phyloP scores from a whole-genome alignment of 106 monocot species.

The Posidonia australis region DNA sequence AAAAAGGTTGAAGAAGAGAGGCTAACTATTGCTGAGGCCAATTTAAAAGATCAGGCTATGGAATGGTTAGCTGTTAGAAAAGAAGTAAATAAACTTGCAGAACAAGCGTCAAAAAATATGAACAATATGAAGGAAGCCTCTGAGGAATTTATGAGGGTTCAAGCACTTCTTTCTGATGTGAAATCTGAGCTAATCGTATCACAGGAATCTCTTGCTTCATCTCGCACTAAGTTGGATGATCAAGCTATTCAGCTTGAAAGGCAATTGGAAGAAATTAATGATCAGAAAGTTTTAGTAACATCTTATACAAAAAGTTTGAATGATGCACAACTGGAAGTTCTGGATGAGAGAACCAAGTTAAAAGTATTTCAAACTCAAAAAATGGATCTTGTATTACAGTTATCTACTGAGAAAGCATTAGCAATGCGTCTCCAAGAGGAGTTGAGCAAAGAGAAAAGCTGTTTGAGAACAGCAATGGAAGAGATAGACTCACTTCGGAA shows the following conservation, averaged over 20 bases:
- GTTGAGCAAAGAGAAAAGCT: slow-evolving; percentile 23
- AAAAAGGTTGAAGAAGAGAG: slow-evolving; percentile 28
- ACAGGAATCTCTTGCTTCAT: slow-evolving; percentile 29
- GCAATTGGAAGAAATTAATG: slow-evolving; percentile 19
- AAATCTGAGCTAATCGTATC: slow-evolving; percentile 37
- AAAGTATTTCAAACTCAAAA: slow-evolving; percentile 7
- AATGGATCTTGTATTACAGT: slow-evolving; percentile 21
- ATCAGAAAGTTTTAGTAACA: slow-evolving; percentile 22
- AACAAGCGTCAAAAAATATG: slow-evolving; percentile 13
- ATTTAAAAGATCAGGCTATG: slow-evolving; percentile 23
- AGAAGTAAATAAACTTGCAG: slow-evolving; percentile 30
- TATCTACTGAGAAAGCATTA: slow-evolving; percentile 11
- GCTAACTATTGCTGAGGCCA: slow-evolving; percentile 24
- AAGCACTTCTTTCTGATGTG: slow-evolving; percentile 31
- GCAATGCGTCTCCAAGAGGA: slow-evolving; percentile 22
- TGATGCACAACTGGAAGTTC: slow-evolving; percentile 32
- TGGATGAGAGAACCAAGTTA: slow-evolving; percentile 28
- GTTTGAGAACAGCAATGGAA: slow-evolving; percentile 18
- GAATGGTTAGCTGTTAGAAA: slow-evolving; percentile 26
- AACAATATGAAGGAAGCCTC: slow-evolving; percentile 16
- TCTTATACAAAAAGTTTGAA: slow-evolving; percentile 29
- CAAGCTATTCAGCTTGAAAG: slow-evolving; percentile 30
- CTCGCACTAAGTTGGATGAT: slow-evolving; percentile 22
- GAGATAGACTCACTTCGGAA: slow-evolving; percentile 29
- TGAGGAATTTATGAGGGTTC: slow-evolving; percentile 34